Conservation (phyloP, 2,329 filamentous ascomycete species). For the Neonectria magnoliae region DNA sequence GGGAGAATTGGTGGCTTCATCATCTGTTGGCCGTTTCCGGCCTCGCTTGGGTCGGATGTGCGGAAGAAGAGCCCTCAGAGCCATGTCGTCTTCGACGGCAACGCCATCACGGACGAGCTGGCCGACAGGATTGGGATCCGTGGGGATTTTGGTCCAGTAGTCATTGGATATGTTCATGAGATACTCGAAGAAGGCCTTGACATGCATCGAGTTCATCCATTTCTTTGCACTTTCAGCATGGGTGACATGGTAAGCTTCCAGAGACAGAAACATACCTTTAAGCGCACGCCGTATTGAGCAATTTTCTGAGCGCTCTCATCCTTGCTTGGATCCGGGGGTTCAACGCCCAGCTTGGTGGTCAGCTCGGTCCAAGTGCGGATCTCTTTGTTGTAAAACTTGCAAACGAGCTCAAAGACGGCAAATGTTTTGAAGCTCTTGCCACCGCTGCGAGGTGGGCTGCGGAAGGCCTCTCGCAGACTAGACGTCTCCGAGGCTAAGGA, state of each 20-base stretch:
- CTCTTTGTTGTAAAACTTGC: slow-evolving; percentile 80
- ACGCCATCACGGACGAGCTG: slow-evolving; percentile 82
- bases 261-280: slow-evolving; percentile 71
- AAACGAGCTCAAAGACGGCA: slow-evolving; percentile 79
- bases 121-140: slow-evolving; percentile 68
- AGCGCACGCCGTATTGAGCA: slow-evolving; percentile 90
- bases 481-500: slow-evolving; percentile 72
- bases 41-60: slow-evolving; percentile 74
- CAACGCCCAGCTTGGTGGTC: slow-evolving; percentile 86
- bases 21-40: slow-evolving; percentile 71
- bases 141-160: slow-evolving; percentile 83
- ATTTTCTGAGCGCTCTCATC: slow-evolving; percentile 93
- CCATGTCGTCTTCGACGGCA: slow-evolving; percentile 86
- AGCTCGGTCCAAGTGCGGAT: slow-evolving; percentile 94
- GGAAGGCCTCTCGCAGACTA: slow-evolving; percentile 79
- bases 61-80: slow-evolving; percentile 83
- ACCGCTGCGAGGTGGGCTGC: slow-evolving; percentile 84
- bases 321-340: slow-evolving; percentile 82
- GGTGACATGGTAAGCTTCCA: neutral
- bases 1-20: slow-evolving; percentile 59
- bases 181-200: slow-evolving; percentile 95
- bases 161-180: slow-evolving; percentile 79
- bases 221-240: slow-evolving; percentile 62
- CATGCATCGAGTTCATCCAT: slow-evolving; percentile 97
- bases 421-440: slow-evolving; percentile 87